Base-by-base conservation (phyloP, 2,329 filamentous ascomycete genomes). In the Myriangium duriaei region DNA sequence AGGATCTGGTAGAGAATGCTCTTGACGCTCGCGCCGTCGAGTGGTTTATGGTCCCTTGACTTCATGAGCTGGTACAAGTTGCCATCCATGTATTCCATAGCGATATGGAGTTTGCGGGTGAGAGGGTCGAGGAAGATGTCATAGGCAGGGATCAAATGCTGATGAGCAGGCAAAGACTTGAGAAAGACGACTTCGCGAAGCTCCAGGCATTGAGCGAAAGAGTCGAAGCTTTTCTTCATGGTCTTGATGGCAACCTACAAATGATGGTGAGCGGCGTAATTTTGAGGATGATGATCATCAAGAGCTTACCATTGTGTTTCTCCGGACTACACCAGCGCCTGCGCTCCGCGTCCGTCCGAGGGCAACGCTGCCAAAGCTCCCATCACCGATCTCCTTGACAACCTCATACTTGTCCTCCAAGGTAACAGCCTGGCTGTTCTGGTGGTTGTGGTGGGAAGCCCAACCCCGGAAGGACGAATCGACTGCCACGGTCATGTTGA, bases 31-130 rank as follows among this genome's bases (percentile, higher is more conserved):
- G 73, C 75, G 39, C 82, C 81, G 54, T 98, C 91, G 17, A 98
- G 71, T 46, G 71, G 81, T 62, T 96, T 96, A 68, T 95, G 88
- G 50, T 98, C 91, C 43, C 91, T 77, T 37, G 91, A 81, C 67
- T 98, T 98, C 91, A 98, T 98, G 46, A 98, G 65, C 61, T 98
- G 91, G 61, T 98, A 98, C 1, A 98, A 71, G 60, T 98, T 98
- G 35, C 91, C 91, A 58, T 98, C 91, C 91, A 98, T 98, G 62
- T 93, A 95, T 65, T 98, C 91, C 91, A 98, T 98, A 55, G 76
- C 79, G 49, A 98, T 98, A 62, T 98, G 91, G 31, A 98, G 76
- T 63, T 95, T 94, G 65, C 87, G 92, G 64, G 74, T 94, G 58
- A 85, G 82, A 0, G 91, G 91, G 55, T 98, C 91, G 52, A 98